Conservation (phyloP, 2,329 filamentous ascomycete species). For the Aspergillus sp. region DNA sequence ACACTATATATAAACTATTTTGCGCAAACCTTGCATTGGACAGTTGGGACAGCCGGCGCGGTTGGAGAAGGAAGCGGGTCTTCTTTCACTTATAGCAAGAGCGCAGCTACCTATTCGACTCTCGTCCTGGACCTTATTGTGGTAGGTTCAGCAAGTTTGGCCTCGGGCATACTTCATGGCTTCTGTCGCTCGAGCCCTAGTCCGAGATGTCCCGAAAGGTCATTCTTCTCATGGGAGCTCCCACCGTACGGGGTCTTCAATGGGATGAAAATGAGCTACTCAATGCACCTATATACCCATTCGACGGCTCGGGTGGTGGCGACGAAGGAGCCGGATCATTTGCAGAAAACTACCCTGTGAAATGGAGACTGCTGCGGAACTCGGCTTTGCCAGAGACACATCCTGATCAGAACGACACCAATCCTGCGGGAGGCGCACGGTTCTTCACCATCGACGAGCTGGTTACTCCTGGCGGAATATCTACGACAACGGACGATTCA, state of each 20-base stretch:
- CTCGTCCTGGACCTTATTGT: background rate
- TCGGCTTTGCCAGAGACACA: slow-evolving; percentile 6
- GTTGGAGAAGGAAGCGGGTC: background rate
- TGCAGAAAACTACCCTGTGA: slow-evolving; percentile 17
- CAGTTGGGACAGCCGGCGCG: background rate
- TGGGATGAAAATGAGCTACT: slow-evolving; percentile 57
- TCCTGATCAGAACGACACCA: background rate
- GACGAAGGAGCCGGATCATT: slow-evolving; percentile 7
- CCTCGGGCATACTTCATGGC: slow-evolving; percentile 3
- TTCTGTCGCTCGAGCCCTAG: background rate
- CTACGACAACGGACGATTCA: slow-evolving; percentile 28
- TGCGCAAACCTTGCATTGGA: background rate
- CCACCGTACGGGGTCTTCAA: slow-evolving; percentile 51
- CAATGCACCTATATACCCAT: slow-evolving; percentile 43
- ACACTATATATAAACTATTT: background rate
- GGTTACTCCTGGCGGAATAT: slow-evolving; percentile 11
- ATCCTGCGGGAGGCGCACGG: slow-evolving; percentile 12
- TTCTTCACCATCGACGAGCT: slow-evolving; percentile 35
- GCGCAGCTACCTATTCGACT: background rate
- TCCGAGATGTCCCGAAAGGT: slow-evolving; percentile 29
- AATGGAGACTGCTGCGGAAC: slow-evolving; percentile 32
- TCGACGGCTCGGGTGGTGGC: slow-evolving; percentile 16
- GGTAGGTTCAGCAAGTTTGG: background rate
- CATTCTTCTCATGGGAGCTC: slow-evolving; percentile 63
- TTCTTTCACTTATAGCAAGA: background rate